phyloP scores from a whole-genome alignment of 805 yeast genomes.

The Priceomyces castillae region DNA sequence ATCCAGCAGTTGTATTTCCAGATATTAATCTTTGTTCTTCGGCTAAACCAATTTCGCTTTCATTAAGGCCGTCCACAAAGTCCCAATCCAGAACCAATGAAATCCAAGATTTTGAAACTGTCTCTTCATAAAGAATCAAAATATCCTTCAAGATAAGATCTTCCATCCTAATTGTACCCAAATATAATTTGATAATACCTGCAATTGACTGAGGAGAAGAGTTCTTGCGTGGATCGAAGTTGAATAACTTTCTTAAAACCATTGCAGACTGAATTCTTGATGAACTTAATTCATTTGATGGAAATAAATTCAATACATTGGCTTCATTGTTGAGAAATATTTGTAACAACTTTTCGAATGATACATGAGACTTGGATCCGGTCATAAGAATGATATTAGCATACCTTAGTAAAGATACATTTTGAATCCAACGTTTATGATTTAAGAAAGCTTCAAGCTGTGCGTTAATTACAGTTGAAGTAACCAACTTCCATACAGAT shows the following conservation, averaged over 20 bases:
- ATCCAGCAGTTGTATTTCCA: slow-evolving; percentile 41
- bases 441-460: slow-evolving; percentile 62
- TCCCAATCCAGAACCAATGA: slow-evolving; percentile 65
- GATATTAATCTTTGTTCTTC: slow-evolving; percentile 48
- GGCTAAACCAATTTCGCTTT: slow-evolving; percentile 44
- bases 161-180: slow-evolving; percentile 59
- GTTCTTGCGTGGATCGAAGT: slow-evolving; percentile 42
- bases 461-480: slow-evolving; percentile 51
- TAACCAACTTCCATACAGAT: slow-evolving; percentile 27
- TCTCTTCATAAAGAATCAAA: slow-evolving; percentile 56
- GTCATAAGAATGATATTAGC: slow-evolving; percentile 36
- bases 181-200: slow-evolving; percentile 47
- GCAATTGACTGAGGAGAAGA: slow-evolving; percentile 49
- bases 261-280: slow-evolving; percentile 44
- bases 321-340: slow-evolving; percentile 54
- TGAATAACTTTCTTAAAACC: slow-evolving; percentile 49
- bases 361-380: slow-evolving; percentile 23
- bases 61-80: slow-evolving; percentile 40
- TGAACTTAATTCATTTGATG: slow-evolving; percentile 17
- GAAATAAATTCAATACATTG: slow-evolving; percentile 30
- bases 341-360: slow-evolving; percentile 55
- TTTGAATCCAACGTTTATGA: slow-evolving; percentile 43
- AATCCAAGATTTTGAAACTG: slow-evolving; percentile 60
- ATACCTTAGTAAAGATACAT: slow-evolving; percentile 45
- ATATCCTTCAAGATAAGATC: slow-evolving; percentile 62